Conservation (phyloP, 148 eudicot genomes). For the Persicaria tinctoria region DNA sequence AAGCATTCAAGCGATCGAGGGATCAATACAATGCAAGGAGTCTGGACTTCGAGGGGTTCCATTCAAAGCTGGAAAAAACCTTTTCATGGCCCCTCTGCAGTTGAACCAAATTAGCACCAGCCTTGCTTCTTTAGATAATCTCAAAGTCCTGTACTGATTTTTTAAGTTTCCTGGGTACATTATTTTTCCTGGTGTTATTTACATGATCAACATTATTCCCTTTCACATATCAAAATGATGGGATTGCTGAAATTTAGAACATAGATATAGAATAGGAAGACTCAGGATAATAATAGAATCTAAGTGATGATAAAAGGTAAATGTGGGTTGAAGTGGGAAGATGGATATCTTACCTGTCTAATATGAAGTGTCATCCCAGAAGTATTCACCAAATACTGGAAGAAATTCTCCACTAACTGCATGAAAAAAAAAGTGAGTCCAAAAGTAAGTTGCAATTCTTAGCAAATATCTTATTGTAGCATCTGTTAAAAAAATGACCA, state of each 20-base stretch:
- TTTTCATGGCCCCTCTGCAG: too few relatives aligned
- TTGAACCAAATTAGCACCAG: too few relatives aligned
- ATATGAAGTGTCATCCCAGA: conserved; percentile 99
- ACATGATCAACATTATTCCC: too few relatives aligned
- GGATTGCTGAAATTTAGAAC: neutral
- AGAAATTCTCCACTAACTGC: conserved; percentile 94
- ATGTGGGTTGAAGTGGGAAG: neutral
- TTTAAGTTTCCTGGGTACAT: too few relatives aligned
- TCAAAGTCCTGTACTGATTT: too few relatives aligned
- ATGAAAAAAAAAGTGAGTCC: neutral
- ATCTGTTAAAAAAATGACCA: neutral
- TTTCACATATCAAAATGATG: too few relatives aligned
- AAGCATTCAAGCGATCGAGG: too few relatives aligned
- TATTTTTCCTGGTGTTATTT: too few relatives aligned
- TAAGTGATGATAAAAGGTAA: neutral
- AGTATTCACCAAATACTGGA: conserved; percentile 94
- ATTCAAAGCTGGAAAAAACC: too few relatives aligned
- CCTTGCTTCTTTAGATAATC: too few relatives aligned
- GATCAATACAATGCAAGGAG: too few relatives aligned
- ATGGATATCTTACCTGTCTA: conserved; percentile 57
- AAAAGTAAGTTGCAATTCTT: neutral
- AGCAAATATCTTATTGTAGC: neutral
- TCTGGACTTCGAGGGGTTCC: too few relatives aligned
- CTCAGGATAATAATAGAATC: neutral
- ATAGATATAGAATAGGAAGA: neutral